These are phyloP conservation scores for Ulvella scutata DNA, from an alignment of 139 green algal species.

Conservation along the genomic window DNA sequence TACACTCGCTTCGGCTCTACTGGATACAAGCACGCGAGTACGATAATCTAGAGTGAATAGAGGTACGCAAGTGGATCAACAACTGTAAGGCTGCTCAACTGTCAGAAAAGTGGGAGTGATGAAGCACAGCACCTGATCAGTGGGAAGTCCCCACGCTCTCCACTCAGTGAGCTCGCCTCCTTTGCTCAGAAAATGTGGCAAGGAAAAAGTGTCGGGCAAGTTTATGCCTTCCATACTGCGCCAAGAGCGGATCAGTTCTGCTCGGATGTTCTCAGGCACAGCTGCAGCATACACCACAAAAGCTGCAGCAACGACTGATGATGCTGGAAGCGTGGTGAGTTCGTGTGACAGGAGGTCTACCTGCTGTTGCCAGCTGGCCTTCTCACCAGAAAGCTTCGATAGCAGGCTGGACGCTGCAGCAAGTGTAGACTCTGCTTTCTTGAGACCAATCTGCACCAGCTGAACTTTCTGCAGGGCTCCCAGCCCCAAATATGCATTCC, in stretches of 20 bases:
- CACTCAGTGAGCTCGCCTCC: constrained; percentile 62
- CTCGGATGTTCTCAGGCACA: constrained; percentile 33
- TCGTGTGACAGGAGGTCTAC: constrained; percentile 20
- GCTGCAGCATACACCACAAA: constrained; percentile 48
- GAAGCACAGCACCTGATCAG: constrained; percentile 17
- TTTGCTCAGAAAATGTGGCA: constrained; percentile 39
- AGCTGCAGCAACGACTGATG: constrained; percentile 29
- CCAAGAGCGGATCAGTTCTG: neutral
- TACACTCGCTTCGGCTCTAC: no score
- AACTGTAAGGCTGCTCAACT: no score
- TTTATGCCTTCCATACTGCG: neutral
- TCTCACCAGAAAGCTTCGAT: constrained; percentile 54
- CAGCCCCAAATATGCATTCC: no score
- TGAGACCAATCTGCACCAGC: constrained; percentile 26
- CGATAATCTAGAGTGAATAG: no score
- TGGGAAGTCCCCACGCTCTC: constrained; percentile 53
- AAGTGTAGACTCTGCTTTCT: constrained; percentile 49
- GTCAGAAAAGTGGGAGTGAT: no score
- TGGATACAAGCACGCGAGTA: no score
- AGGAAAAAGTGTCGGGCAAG: constrained; percentile 21
- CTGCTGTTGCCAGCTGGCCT: constrained; percentile 45
- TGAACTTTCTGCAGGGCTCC: no score
- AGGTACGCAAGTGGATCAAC: no score
- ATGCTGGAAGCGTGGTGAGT: constrained; percentile 28
- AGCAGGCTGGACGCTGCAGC: constrained; percentile 41